Evolutionary conservation across 2,329 filamentous ascomycete genomes (phyloP).

Genomic region (Xylariaceae sp.): DNA sequence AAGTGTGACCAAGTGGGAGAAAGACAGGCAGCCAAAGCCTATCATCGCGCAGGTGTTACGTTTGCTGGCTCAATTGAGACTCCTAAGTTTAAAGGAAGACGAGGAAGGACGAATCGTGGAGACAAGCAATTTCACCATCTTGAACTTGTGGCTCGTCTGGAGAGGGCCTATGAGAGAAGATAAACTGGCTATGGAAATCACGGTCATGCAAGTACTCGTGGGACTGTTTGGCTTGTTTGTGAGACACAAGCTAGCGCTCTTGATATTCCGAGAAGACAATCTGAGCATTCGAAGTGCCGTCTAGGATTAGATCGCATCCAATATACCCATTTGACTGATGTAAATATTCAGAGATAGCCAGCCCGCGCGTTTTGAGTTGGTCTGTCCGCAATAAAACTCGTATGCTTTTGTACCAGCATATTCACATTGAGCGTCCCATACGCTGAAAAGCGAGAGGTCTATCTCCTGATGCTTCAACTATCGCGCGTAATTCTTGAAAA

Average conservation of each 20-base stretch:
- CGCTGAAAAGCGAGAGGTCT: too few species aligned
- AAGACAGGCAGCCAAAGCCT: conserved; percentile 62
- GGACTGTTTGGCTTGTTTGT: conserved; percentile 82
- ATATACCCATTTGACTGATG: background rate
- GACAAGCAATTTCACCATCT: conserved; percentile 84
- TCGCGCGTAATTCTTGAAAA: too few species aligned
- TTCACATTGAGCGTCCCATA: too few species aligned
- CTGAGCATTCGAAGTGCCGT: conserved; percentile 37
- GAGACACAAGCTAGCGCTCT: conserved; percentile 77
- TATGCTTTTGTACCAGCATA: too few species aligned
- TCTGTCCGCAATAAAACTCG: too few species aligned
- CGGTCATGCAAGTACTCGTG: conserved; percentile 69
- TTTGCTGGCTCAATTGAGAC: conserved; percentile 61
- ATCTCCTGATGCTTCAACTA: too few species aligned
- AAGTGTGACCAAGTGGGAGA: conserved; percentile 71
- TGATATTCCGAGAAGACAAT: conserved; percentile 92
- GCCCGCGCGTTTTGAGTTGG: too few species aligned
- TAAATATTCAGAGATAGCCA: background rate
- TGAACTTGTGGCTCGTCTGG: conserved; percentile 97
- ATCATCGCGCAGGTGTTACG: conserved; percentile 61
- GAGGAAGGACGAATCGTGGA: conserved; percentile 67
- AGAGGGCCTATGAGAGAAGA: conserved; percentile 88
- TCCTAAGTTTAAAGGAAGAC: conserved; percentile 66
- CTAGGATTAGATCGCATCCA: conserved; percentile 11
- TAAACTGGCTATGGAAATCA: conserved; percentile 72